These are phyloP conservation scores for Coleophoma cylindrospora DNA, from an alignment of 2,329 filamentous ascomycete species.

Conservation along the genomic window DNA sequence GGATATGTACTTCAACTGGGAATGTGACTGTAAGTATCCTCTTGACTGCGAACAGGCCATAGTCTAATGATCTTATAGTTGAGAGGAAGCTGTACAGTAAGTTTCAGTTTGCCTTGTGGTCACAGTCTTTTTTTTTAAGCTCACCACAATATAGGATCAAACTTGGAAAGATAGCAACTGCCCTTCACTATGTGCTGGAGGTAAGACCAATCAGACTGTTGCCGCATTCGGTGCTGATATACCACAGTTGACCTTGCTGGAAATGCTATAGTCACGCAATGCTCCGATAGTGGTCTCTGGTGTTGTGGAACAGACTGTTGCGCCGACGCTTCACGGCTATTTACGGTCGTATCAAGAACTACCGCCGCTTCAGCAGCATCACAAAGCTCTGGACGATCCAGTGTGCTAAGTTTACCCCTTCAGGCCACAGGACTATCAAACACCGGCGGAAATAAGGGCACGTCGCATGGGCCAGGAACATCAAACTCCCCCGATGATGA, in stretches of 20 bases:
- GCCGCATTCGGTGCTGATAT: background rate
- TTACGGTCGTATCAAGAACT: background rate
- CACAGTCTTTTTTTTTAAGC: background rate
- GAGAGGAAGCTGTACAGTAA: background rate
- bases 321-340: background rate
- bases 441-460: background rate
- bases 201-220: background rate
- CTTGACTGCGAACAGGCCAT: background rate
- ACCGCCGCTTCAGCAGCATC: background rate
- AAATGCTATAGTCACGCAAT: background rate
- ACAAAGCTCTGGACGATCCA: background rate
- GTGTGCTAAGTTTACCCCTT: background rate
- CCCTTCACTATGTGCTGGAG: background rate
- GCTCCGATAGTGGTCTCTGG: background rate
- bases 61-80: background rate
- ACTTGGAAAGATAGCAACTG: background rate
- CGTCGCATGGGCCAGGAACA: background rate
- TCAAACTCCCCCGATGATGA: background rate
- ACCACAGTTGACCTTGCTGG: background rate
- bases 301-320: background rate
- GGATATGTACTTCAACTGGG: background rate
- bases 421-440: background rate
- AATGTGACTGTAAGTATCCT: background rate
- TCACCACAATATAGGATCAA: background rate
- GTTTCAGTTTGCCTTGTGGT: background rate